Evolutionary conservation across 2,329 filamentous ascomycete genomes (phyloP), one percentile per base, ranked within the genome.

Genomic region (Cordyceps cateniannulata): DNA sequence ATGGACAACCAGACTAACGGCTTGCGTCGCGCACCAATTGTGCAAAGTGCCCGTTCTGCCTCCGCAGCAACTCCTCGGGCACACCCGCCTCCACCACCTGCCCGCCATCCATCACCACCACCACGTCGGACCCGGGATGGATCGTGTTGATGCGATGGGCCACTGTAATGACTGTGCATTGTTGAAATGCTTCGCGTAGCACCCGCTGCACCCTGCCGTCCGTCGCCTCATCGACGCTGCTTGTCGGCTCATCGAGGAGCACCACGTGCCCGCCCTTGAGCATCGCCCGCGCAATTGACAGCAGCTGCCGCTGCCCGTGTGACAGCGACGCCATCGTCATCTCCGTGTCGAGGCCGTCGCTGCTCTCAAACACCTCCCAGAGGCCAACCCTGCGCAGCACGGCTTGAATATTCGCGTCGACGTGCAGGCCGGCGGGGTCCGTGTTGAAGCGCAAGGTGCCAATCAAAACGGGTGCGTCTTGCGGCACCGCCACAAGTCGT

Each of bases 391-490:
- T 74, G 5, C 74, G 66, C 9, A 85, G 69, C 0, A 76, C 79
- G 3, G 70, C 62, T 44, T 76, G 71, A 49, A 82, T 76, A 3
- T 70, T 69, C 6, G 74, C 72, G 49, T 82, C 76, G 3, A 70
- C 70, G 49, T 69, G 69, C 7, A 65, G 62, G 1, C 66, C 63
- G 3, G 69, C 66, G 0, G 81, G 80, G 62, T 83, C 79, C 2
- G 81, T 69, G 53, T 85, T 85, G 3, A 72, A 68, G 0, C 79
- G 75, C 3, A 85, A 69, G 0, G 70, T 79, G 1, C 78, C 80
- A 1, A 74, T 74, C 5, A 84, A 68, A 22, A 81, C 75, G 61
- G 82, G 77, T 0, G 79, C 73, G 50, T 84, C 80, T 69, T 85
- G 82, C 0, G 82, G 76, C 1, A 83, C 68, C 1, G 74, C 73